Percentiles rank a stretch among this genome's conserved stretches.
These are phyloP conservation scores for Asclepias syriaca DNA, from an alignment of 257 asterid species.

Conservation along the genomic window DNA sequence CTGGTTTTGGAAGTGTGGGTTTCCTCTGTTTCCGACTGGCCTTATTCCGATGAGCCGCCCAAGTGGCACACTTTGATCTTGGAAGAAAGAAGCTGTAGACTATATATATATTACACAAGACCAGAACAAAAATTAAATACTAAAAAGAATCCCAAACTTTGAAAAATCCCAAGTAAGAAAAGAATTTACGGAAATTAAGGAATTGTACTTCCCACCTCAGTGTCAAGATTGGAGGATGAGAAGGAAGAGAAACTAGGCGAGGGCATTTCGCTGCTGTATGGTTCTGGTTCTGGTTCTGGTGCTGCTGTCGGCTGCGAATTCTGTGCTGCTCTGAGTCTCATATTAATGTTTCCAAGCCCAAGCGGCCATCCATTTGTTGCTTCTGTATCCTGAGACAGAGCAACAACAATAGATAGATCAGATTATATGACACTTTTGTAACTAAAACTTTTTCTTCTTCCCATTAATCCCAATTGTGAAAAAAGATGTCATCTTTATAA, in stretches of 20 bases:
- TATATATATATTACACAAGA: constrained; percentile 19
- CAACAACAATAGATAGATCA: background rate
- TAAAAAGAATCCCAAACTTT: no score
- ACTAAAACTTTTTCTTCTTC: background rate
- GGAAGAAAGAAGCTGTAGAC: constrained; percentile 72
- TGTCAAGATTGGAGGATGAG: constrained; percentile 59
- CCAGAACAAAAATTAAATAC: background rate
- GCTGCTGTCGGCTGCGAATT: constrained; percentile 13
- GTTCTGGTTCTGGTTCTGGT: constrained; percentile 4
- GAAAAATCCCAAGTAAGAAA: background rate
- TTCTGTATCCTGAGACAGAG: constrained; percentile 11
- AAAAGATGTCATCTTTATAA: background rate
- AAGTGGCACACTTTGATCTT: constrained; percentile 51
- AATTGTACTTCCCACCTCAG: constrained; percentile 29
- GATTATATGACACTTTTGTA: background rate
- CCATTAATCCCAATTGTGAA: background rate
- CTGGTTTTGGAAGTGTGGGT: constrained; percentile 15
- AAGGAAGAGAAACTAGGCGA: constrained; percentile 50
- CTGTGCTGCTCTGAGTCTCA: constrained; percentile 26
- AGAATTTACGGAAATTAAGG: background rate
- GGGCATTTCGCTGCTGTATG: constrained; percentile 7
- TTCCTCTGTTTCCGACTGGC: constrained; percentile 25
- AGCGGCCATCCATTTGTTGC: constrained; percentile 63
- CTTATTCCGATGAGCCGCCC: constrained; percentile 60
- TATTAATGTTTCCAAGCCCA: constrained; percentile 50